phyloP scores from a whole-genome alignment of 768 basidiomycete species.

The Kondoa subrosea region DNA sequence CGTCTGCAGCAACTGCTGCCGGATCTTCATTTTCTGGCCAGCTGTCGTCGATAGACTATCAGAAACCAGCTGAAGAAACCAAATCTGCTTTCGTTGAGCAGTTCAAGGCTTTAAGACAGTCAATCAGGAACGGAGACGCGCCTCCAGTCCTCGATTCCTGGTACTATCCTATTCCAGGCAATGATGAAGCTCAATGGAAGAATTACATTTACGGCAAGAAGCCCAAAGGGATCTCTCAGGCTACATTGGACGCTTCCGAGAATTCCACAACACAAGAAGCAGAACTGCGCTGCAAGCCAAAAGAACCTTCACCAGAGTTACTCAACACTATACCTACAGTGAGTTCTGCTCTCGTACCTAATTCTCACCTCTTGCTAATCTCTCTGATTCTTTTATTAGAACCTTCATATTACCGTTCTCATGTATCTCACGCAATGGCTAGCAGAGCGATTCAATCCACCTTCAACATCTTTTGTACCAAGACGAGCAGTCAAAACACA shows the following conservation, averaged over 20 bases:
- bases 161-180: background rate
- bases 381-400: background rate
- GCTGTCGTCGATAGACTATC: background rate
- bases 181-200: background rate
- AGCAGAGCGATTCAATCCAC: background rate
- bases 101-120: background rate
- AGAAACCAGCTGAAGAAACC: constrained; percentile 3
- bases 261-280: background rate
- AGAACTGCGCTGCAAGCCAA: background rate
- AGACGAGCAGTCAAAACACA: background rate
- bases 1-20: background rate
- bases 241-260: background rate
- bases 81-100: background rate
- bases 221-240: background rate
- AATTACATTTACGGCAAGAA: background rate
- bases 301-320: background rate
- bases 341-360: background rate
- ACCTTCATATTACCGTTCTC: background rate
- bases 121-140: background rate
- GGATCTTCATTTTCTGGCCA: background rate
- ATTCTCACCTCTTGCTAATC: background rate
- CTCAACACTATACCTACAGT: constrained; percentile 2
- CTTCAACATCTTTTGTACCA: constrained; percentile 7
- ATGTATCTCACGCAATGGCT: constrained; percentile 1
- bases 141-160: background rate